phyloP scores from a whole-genome alignment of 306 rosid genomes.

The Quercus alba region DNA sequence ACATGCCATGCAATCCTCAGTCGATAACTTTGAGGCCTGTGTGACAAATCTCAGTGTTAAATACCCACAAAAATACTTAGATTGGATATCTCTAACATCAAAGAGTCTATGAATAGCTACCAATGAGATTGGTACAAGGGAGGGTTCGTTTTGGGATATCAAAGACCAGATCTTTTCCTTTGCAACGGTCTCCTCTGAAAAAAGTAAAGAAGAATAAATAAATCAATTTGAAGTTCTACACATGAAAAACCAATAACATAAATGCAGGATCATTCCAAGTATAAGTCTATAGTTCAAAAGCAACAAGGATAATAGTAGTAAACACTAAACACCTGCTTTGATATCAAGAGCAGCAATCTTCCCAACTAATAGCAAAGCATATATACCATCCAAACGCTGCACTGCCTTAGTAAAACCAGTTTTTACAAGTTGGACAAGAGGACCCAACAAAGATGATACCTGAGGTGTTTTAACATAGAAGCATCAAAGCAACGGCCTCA shows the following conservation, averaged over 20 bases:
- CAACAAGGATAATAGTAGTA: background rate
- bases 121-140: slow-evolving; percentile 72
- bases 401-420: slow-evolving; percentile 90
- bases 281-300: slow-evolving; percentile 3
- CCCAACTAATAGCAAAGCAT: slow-evolving; percentile 79
- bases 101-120: slow-evolving; percentile 37
- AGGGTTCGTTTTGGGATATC: slow-evolving; percentile 86
- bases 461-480: slow-evolving; percentile 27
- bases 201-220: slow-evolving; percentile 7
- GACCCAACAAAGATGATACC: slow-evolving; percentile 64
- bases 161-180: slow-evolving; percentile 91
- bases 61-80: slow-evolving; percentile 7
- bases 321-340: slow-evolving; percentile 68
- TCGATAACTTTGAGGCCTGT: slow-evolving; percentile 77
- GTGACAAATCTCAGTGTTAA: slow-evolving; percentile 20
- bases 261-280: background rate
- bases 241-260: background rate
- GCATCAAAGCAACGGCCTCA: slow-evolving; percentile 6
- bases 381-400: slow-evolving; percentile 94
- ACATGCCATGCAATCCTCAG: slow-evolving; percentile 77
- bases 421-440: slow-evolving; percentile 89
- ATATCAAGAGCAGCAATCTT: slow-evolving; percentile 89
- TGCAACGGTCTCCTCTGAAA: slow-evolving; percentile 66
- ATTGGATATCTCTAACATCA: slow-evolving; percentile 9
- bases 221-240: slow-evolving; percentile 8